Percentiles rank a stretch among this genome's conserved stretches.
phyloP scores from a whole-genome alignment of 1,284 basidiomycete species.

The Jaminaea rosea region DNA sequence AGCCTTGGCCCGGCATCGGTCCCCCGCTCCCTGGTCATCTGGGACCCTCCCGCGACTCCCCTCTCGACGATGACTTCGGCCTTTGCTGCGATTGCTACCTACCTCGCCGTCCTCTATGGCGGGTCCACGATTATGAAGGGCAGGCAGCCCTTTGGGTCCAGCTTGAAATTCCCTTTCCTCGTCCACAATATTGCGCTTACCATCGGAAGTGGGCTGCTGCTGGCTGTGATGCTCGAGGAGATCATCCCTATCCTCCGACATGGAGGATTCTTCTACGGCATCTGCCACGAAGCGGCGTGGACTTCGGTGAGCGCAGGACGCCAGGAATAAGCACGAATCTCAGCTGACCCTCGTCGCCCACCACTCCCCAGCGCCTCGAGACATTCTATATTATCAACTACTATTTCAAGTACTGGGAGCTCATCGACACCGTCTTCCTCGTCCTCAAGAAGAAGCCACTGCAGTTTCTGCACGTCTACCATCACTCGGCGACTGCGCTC shows the following conservation, averaged over 20 bases:
- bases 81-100: constrained; percentile 57
- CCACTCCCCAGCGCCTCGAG: constrained; percentile 19
- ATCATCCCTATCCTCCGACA: constrained; percentile 25
- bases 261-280: constrained; percentile 52
- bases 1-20: background rate
- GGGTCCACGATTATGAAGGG: constrained; percentile 72
- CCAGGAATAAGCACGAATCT: background rate
- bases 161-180: constrained; percentile 69
- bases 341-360: background rate
- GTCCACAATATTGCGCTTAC: constrained; percentile 84
- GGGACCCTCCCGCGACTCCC: constrained; percentile 4
- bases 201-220: constrained; percentile 67
- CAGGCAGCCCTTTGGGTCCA: constrained; percentile 53
- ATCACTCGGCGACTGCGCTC: constrained; percentile 94
- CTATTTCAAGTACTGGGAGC: constrained; percentile 53
- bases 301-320: constrained; percentile 60
- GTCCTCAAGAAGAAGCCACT: constrained; percentile 97
- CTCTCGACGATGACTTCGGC: constrained; percentile 1
- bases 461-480: constrained; percentile 95
- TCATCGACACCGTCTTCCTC: constrained; percentile 90
- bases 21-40: constrained; percentile 2
- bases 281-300: constrained; percentile 73
- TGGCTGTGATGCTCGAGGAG: constrained; percentile 76
- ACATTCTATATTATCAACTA: constrained; percentile 96
- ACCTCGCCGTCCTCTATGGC: constrained; percentile 82